Percentiles rank a stretch among this genome's conserved stretches.
phyloP scores from a whole-genome alignment of 192 early-diverging fungal genomes.

The Geosiphon pyriformis region DNA sequence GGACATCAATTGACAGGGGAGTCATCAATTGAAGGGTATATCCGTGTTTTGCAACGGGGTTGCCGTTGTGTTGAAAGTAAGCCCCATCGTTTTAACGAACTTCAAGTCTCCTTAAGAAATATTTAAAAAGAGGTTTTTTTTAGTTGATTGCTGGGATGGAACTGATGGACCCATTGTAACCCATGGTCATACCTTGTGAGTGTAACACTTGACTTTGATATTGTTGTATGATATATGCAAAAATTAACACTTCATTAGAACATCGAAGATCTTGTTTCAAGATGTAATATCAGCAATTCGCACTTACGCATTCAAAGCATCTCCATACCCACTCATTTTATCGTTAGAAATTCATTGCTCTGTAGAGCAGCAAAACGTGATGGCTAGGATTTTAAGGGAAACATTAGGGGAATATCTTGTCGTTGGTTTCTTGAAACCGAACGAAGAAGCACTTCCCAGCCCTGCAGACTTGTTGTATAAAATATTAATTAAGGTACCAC shows the following conservation, averaged over 20 bases:
- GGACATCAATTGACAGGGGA: conserved; percentile 77
- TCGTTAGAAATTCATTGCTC: conserved; percentile 83
- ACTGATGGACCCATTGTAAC: conserved; percentile 72
- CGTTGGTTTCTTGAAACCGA: conserved; percentile 32
- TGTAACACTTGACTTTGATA: conserved; percentile 21
- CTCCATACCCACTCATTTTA: conserved; percentile 78
- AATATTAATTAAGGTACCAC: conserved; percentile 73
- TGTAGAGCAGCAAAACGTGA: conserved; percentile 62
- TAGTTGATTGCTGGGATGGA: conserved; percentile 91
- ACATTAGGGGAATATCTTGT: conserved; percentile 67
- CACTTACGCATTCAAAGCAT: conserved; percentile 79
- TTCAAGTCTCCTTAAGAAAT: no score
- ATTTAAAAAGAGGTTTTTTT: no score
- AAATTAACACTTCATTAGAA: conserved; percentile 33
- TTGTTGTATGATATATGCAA: neutral
- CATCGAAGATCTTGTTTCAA: conserved; percentile 71
- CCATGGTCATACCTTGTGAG: conserved; percentile 77
- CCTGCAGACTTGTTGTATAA: conserved; percentile 61
- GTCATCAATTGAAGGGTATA: conserved; percentile 81
- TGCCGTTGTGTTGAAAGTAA: conserved; percentile 82
- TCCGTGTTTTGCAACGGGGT: conserved; percentile 76
- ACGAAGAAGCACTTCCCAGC: conserved; percentile 54
- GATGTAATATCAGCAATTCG: conserved; percentile 80
- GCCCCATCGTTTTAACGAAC: conserved; percentile 30
- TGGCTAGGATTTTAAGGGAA: conserved; percentile 66